Conservation (phyloP, 495 filamentous ascomycete genomes). For the Neurospora tetrasperma region DNA sequence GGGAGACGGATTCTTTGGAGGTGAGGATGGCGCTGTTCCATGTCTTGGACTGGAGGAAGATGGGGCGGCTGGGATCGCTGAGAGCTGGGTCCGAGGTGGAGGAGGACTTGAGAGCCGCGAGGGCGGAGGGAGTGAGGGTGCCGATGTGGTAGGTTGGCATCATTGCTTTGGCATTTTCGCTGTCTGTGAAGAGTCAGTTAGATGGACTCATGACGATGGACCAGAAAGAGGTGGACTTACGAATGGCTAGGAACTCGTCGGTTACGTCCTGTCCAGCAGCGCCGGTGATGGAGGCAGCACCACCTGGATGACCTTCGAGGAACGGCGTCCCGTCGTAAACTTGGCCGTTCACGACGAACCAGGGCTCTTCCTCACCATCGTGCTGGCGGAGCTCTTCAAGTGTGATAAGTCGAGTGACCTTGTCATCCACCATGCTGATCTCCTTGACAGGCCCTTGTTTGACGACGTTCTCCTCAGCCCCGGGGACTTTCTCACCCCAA, state of each 20-base stretch:
- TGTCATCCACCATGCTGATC: constrained; percentile 72
- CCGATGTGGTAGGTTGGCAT: constrained; percentile 86
- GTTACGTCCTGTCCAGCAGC: constrained; percentile 79
- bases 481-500: constrained; percentile 69
- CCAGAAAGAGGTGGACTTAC: constrained; percentile 40
- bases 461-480: constrained; percentile 38
- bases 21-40: constrained; percentile 65
- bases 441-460: constrained; percentile 43
- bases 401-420: constrained; percentile 50
- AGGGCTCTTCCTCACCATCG: constrained; percentile 56
- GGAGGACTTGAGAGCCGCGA: constrained; percentile 48
- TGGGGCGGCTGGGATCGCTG: constrained; percentile 57
- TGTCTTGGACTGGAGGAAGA: constrained; percentile 59
- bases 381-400: constrained; percentile 66
- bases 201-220: neutral
- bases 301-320: constrained; percentile 79
- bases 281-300: constrained; percentile 75
- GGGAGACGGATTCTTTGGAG: constrained; percentile 56
- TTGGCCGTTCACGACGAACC: constrained; percentile 88
- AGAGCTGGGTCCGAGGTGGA: constrained; percentile 34
- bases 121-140: constrained; percentile 64
- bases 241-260: constrained; percentile 92
- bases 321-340: constrained; percentile 87
- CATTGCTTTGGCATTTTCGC: constrained; percentile 88
- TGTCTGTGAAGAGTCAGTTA: constrained; percentile 43